Evolutionary conservation across 1,284 basidiomycete genomes (phyloP).

Genomic region (Agroathelia rolfsii): DNA sequence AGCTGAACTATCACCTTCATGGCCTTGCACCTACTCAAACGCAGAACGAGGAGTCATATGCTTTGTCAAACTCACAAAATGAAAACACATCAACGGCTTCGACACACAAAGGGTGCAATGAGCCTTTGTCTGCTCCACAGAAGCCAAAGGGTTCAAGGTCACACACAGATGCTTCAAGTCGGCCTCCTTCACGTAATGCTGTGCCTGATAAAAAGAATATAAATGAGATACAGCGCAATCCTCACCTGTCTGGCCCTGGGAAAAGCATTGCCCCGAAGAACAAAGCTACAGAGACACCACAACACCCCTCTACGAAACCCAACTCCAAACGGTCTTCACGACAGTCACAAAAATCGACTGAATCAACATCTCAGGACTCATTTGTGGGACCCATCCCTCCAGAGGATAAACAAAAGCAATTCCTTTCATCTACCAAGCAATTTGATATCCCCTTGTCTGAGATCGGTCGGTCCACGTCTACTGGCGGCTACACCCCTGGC

Average conservation of each 20-base stretch:
- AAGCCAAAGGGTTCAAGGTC: conserved; percentile 11
- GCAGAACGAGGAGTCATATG: conserved; percentile 24
- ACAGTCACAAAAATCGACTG: conserved; percentile 24
- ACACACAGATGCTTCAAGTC: conserved; percentile 17
- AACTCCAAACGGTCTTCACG: conserved; percentile 12
- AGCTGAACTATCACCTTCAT: conserved; percentile 42
- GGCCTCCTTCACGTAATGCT: conserved; percentile 17
- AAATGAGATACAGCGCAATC: conserved; percentile 20
- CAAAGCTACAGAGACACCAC: conserved; percentile 8
- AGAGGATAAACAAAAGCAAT: conserved; percentile 35
- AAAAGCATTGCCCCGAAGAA: conserved; percentile 7
- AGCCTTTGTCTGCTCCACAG: conserved; percentile 6
- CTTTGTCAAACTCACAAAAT: conserved; percentile 35
- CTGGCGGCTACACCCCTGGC: no score
- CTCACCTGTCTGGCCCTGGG: conserved; percentile 12
- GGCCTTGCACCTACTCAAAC: conserved; percentile 46
- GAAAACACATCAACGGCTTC: conserved; percentile 30
- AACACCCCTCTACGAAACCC: conserved; percentile 4
- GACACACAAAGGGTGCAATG: conserved; percentile 9
- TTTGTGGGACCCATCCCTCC: conserved; percentile 38
- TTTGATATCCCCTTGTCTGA: conserved; percentile 52
- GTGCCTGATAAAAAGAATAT: conserved; percentile 16
- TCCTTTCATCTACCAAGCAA: conserved; percentile 37
- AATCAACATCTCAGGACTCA: conserved; percentile 43
- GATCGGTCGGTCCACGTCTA: conserved; percentile 35